Evolutionary conservation across 164 flowering plant species (phyloP).

Genomic region (Macadamia integrifolia): DNA sequence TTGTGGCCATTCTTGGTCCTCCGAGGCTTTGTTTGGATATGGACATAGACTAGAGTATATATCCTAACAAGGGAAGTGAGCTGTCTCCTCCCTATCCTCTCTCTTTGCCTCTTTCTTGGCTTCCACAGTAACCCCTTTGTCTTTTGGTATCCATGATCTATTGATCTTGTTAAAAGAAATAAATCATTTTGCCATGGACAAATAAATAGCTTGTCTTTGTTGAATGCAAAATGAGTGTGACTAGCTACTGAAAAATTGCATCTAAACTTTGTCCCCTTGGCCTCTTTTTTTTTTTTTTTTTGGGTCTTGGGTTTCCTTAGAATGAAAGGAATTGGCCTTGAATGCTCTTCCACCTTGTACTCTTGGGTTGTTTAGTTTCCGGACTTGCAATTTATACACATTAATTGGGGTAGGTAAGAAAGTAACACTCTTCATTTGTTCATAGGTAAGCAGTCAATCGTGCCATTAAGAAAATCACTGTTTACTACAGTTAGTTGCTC

Average conservation of each 20-base stretch:
- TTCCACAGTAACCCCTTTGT: slow-evolving; percentile 20
- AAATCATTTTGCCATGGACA: slow-evolving; percentile 28
- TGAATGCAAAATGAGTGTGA: slow-evolving; percentile 61
- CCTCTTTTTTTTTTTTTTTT: background rate
- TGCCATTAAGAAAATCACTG: no score
- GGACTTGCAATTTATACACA: no score
- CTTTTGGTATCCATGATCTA: slow-evolving; percentile 8
- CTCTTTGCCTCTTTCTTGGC: slow-evolving; percentile 3
- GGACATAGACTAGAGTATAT: slow-evolving; percentile 12
- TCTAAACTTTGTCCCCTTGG: slow-evolving; percentile 23
- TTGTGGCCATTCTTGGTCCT: slow-evolving; percentile 9
- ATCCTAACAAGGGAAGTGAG: slow-evolving; percentile 26
- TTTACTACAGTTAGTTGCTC: no score
- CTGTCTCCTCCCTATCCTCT: slow-evolving; percentile 23
- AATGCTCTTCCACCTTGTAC: no score
- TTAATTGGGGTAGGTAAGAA: no score
- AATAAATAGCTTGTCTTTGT: slow-evolving; percentile 53
- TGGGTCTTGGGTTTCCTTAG: background rate
- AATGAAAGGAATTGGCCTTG: no score
- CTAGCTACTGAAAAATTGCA: slow-evolving; percentile 27
- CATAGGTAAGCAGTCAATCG: no score
- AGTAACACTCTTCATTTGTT: no score
- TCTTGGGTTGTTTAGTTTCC: no score
- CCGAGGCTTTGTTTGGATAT: slow-evolving; percentile 25
- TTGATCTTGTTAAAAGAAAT: slow-evolving; percentile 6